Evolutionary conservation across 495 filamentous ascomycete species (phyloP).

Genomic region (Daldinia caldariorum): DNA sequence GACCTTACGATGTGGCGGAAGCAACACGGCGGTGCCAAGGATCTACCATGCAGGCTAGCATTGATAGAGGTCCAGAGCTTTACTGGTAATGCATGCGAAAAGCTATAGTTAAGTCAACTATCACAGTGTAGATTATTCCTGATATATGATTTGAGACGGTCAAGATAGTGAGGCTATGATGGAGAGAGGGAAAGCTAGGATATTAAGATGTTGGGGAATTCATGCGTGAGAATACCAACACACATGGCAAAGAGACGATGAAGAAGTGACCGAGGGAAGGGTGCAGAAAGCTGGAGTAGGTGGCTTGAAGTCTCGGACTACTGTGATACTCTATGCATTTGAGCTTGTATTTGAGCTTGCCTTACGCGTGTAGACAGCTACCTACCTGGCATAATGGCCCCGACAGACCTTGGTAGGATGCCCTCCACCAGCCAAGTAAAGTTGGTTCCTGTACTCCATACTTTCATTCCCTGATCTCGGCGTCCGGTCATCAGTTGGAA

Average conservation of each 20-base stretch:
- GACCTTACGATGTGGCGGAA: conserved; percentile 23
- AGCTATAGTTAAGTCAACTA: not conserved
- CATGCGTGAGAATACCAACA: conserved; percentile 19
- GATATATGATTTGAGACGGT: conserved; percentile 15
- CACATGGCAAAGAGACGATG: conserved; percentile 28
- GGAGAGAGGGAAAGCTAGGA: conserved; percentile 14
- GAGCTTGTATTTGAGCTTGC: conserved; percentile 1
- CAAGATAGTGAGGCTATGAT: not conserved
- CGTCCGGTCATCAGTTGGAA: conserved; percentile 33
- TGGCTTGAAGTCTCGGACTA: conserved; percentile 37
- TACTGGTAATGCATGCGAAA: conserved; percentile 11
- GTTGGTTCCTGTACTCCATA: conserved; percentile 38
- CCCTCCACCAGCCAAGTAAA: conserved; percentile 25
- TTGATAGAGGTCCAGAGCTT: conserved; percentile 17
- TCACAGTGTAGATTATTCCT: conserved; percentile 6
- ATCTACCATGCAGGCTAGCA: conserved; percentile 29
- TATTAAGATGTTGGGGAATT: conserved; percentile 21
- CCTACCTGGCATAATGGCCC: not conserved
- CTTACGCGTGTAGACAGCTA: not conserved
- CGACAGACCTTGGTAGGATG: conserved; percentile 1
- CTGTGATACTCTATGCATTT: conserved; percentile 17
- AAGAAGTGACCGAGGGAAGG: conserved; percentile 15
- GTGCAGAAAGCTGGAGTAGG: conserved; percentile 14
- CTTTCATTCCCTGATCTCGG: conserved; percentile 32
- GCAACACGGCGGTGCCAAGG: conserved; percentile 17